Percentiles rank a stretch among this genome's conserved stretches.
Evolutionary conservation across 306 rosid genomes (phyloP).

Genomic region (Quercus dentata): DNA sequence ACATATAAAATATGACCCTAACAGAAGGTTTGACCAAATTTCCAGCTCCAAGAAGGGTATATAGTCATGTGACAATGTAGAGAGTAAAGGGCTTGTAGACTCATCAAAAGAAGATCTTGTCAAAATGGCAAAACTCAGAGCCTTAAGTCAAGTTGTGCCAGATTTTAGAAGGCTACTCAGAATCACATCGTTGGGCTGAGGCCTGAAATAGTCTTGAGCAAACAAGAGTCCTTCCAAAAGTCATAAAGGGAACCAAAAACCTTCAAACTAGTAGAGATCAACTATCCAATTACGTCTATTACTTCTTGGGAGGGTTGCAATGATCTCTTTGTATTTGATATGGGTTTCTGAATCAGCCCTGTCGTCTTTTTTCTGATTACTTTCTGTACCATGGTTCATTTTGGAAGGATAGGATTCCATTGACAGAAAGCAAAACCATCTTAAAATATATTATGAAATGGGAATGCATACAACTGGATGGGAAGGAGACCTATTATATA

Average conservation of each 20-base stretch:
- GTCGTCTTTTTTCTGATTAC: too few species aligned
- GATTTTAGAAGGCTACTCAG: too few species aligned
- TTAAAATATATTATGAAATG: too few species aligned
- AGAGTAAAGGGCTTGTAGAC: neutral
- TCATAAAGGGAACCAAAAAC: neutral
- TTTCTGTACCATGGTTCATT: too few species aligned
- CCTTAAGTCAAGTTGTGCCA: neutral
- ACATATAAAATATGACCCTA: too few species aligned
- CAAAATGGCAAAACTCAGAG: neutral
- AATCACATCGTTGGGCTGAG: neutral
- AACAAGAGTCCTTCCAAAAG: neutral
- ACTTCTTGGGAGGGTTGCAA: conserved; percentile 1
- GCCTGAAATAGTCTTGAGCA: neutral
- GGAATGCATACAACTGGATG: too few species aligned
- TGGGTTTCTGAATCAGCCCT: too few species aligned
- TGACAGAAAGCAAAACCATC: too few species aligned
- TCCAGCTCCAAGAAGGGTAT: neutral
- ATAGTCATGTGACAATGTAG: neutral
- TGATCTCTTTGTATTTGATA: neutral
- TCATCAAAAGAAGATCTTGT: neutral
- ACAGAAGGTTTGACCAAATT: too few species aligned
- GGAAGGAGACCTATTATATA: too few species aligned
- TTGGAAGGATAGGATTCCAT: too few species aligned
- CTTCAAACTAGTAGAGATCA: neutral
- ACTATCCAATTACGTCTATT: neutral